A percentile compares a stretch with the other conserved stretches of the same genome.
These are phyloP conservation scores for Wickerhamiella azymoides DNA, from an alignment of 805 yeast genomes.

Conservation along the genomic window DNA sequence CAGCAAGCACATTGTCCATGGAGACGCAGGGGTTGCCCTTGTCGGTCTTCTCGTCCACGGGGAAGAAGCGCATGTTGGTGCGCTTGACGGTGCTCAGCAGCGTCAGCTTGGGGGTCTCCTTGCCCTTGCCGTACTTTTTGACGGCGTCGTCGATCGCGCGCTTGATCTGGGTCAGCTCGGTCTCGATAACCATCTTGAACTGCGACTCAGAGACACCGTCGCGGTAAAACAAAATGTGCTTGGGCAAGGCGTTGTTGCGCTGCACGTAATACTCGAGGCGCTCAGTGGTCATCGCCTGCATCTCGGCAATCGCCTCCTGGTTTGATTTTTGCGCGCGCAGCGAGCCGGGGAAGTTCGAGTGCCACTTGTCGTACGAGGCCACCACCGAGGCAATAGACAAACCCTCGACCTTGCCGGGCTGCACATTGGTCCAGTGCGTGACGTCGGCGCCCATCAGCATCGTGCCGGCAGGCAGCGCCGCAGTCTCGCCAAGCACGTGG, in stretches of 20 bases:
- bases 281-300: constrained; percentile 5
- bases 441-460: constrained; percentile 9
- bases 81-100: constrained; percentile 7
- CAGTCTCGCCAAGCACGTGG: constrained; percentile 6
- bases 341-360: constrained; percentile 8
- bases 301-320: constrained; percentile 6
- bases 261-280: constrained; percentile 3
- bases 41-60: constrained; percentile 4
- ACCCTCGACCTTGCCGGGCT: constrained; percentile 6
- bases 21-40: constrained; percentile 7
- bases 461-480: constrained; percentile 4
- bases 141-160: background rate
- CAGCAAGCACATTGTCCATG: constrained; percentile 7
- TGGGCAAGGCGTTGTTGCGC: constrained; percentile 3
- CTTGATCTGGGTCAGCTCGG: constrained; percentile 7
- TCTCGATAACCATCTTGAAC: constrained; percentile 7
- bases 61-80: constrained; percentile 8
- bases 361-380: constrained; percentile 5
- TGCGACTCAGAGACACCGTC: constrained; percentile 10
- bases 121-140: constrained; percentile 1
- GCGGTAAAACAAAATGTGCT: constrained; percentile 7
- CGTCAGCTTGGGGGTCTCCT: constrained; percentile 5
- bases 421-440: constrained; percentile 5
- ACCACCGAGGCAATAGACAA: constrained; percentile 7
- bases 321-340: constrained; percentile 7